Base-by-base conservation (phyloP, 2,329 filamentous ascomycete genomes). In the Penicillium sp. region DNA sequence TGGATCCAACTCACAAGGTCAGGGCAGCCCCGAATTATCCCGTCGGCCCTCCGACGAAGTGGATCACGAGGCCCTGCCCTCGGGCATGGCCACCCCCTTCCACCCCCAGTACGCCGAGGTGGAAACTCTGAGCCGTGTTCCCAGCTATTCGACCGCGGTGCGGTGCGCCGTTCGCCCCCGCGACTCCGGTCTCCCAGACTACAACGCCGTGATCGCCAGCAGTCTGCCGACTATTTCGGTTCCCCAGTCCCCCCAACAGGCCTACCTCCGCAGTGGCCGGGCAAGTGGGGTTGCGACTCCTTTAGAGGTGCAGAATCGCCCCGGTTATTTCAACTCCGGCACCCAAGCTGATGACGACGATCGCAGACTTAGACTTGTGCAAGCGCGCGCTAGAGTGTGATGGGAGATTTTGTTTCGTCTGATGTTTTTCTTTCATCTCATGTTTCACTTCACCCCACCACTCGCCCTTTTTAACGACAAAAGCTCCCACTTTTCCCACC, bases 131-230 rank as follows among this genome's bases (percentile, higher is more conserved):
- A 88, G 81, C 69, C 88, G 88, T 60, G 89, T 92, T 2, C 89
- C 89, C 1, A 92, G 89, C 53, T 92, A 92, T 69, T 82, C 83
- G 14, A 92, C 89, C 1, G 89, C 89, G 0, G 84, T 91, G 24
- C 84, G 83, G 59, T 84, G 86, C 0, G 84, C 86, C 5, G 82
- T 85, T 14, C 80, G 83, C 32, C 78, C 79, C 6, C 79, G 80
- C 21, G 78, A 79, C 31, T 71, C 76, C 5, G 72, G 72, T 11
- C 79, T 90, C 5, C 89, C 89, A 0, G 85, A 89, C 67, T 92
- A 92, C 67, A 75, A 81, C 52, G 82, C 86, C 2, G 86, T 84
- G 13, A 66, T 71, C 24, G 67, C 70, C 7, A 64, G 62, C 40
- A 61, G 63, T 27, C 40, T 68, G 27, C 61, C 64, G 27, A 62